Percentiles rank a stretch among this genome's conserved stretches.
Evolutionary conservation across 2,329 filamentous ascomycete genomes (phyloP).

Genomic region (Botrytis fragariae): DNA sequence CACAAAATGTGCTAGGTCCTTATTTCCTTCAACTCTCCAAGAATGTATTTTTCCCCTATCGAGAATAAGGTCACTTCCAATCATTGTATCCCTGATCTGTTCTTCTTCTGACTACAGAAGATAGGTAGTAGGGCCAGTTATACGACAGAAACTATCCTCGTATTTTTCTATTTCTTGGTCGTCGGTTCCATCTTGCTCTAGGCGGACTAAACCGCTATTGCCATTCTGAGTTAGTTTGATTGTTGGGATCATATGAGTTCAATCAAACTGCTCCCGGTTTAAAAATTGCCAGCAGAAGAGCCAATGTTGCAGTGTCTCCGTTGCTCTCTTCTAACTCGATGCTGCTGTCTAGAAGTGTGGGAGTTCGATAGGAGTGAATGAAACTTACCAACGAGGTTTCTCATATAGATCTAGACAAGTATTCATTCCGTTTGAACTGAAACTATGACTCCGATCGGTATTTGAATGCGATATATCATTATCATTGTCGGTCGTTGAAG

Average conservation of each 20-base stretch:
- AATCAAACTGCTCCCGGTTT: not conserved
- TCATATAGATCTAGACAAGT: not conserved
- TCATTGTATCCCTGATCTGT: no score
- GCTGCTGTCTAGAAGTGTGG: not conserved
- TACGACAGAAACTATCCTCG: not conserved
- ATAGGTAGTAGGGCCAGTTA: not conserved
- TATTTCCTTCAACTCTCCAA: slow-evolving; percentile 70
- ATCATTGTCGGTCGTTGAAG: not conserved
- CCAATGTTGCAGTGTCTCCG: not conserved
- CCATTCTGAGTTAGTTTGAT: not conserved
- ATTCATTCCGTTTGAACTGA: not conserved
- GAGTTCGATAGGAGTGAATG: not conserved
- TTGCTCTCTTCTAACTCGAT: not conserved
- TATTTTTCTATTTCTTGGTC: not conserved
- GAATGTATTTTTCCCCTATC: slow-evolving; percentile 93
- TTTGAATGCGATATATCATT: not conserved
- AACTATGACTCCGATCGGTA: not conserved
- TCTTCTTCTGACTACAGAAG: no score
- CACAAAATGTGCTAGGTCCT: slow-evolving; percentile 75
- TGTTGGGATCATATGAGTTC: not conserved
- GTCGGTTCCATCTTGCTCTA: not conserved
- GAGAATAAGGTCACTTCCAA: slow-evolving; percentile 48
- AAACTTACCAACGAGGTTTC: not conserved
- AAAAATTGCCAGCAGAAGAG: not conserved
- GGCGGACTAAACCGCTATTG: not conserved